Evolutionary conservation across 208 protist species (phyloP).

Genomic region (Strigomonas culicis): DNA sequence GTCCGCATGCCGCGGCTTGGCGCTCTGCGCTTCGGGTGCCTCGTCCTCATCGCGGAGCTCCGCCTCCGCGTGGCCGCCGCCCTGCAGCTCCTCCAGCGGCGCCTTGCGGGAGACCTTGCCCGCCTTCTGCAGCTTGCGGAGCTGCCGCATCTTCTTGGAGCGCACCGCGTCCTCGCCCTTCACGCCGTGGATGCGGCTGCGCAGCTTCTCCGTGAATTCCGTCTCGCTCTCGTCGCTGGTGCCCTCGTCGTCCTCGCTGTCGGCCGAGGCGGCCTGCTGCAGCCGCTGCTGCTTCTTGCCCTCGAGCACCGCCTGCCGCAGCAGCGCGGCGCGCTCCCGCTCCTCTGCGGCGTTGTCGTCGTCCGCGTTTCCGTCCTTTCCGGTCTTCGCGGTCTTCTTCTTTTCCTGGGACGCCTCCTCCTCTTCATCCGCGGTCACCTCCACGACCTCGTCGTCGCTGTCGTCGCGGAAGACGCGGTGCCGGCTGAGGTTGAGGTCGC

Average conservation of each 20-base stretch:
- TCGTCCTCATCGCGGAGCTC: conserved; percentile 22
- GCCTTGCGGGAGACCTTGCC: conserved; percentile 65
- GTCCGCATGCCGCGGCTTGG: conserved; percentile 10
- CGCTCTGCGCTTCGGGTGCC: background rate
- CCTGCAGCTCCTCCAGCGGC: conserved; percentile 48
- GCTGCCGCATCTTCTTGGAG: conserved; percentile 71
- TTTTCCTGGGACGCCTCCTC: background rate
- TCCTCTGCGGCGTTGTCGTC: background rate
- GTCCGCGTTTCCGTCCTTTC: conserved; percentile 2
- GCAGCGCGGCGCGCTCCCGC: background rate
- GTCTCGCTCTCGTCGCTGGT: conserved; percentile 12
- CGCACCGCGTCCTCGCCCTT: conserved; percentile 55
- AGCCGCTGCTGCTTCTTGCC: background rate
- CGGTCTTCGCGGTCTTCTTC: background rate
- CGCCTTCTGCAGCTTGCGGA: conserved; percentile 61
- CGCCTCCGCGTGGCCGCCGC: conserved; percentile 18
- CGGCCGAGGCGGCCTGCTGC: background rate
- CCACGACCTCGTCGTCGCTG: conserved; percentile 37
- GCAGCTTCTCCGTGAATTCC: conserved; percentile 51
- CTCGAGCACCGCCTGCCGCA: background rate
- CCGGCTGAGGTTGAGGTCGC: conserved; percentile 70
- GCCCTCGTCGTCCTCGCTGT: conserved; percentile 9
- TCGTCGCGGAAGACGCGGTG: conserved; percentile 59
- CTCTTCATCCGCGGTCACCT: conserved; percentile 8
- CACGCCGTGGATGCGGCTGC: conserved; percentile 36